Evolutionary conservation across 2,329 filamentous ascomycete genomes (phyloP).

Genomic region (Trichoderma koningiopsis): DNA sequence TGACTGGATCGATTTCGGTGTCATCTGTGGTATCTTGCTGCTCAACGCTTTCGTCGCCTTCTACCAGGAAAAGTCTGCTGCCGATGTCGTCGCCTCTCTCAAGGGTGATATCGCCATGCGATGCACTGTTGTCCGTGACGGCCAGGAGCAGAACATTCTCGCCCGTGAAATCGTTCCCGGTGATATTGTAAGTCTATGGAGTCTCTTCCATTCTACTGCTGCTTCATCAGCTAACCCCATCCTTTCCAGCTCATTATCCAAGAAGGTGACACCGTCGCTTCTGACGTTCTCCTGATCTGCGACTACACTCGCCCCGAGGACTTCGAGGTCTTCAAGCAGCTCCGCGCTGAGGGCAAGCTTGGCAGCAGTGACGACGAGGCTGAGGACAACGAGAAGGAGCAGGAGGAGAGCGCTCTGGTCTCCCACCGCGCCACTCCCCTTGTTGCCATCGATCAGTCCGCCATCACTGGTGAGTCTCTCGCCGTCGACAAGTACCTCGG

Average conservation of each 20-base stretch:
- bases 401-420: constrained; percentile 11
- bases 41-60: constrained; percentile 87
- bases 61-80: constrained; percentile 85
- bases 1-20: constrained; percentile 92
- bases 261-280: constrained; percentile 87
- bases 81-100: constrained; percentile 85
- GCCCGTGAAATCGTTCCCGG: constrained; percentile 83
- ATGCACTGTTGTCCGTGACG: constrained; percentile 83
- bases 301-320: constrained; percentile 78
- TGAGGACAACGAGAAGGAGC: constrained; percentile 13
- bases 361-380: constrained; percentile 16
- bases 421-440: constrained; percentile 19
- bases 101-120: constrained; percentile 90
- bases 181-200: constrained; percentile 71
- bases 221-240: not conserved
- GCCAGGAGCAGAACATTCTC: constrained; percentile 73
- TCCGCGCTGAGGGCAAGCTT: constrained; percentile 23
- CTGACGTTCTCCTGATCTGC: constrained; percentile 83
- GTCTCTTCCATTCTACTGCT: not conserved
- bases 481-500: constrained; percentile 85
- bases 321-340: constrained; percentile 25
- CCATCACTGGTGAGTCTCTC: constrained; percentile 89
- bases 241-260: constrained; percentile 54
- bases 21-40: constrained; percentile 79
- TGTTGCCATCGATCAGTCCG: constrained; percentile 74